Evolutionary conservation across 1,284 basidiomycete genomes (phyloP), one percentile per base, ranked within the genome.

Genomic region (Vanrija sp.): DNA sequence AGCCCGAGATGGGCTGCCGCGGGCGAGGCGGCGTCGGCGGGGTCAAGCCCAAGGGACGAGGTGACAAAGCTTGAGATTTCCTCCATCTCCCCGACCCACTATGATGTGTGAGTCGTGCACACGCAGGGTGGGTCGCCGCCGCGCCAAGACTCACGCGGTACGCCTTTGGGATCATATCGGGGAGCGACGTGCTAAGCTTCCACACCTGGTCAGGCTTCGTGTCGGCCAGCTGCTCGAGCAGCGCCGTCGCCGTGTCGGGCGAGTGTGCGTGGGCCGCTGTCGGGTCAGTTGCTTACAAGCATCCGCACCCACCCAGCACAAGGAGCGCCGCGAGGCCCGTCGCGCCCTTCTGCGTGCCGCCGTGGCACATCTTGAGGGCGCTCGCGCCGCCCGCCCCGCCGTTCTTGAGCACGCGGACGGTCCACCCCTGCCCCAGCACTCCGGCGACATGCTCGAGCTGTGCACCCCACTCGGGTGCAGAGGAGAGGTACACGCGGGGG

Each of bases 331-430:
- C 57, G 4, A 64, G 50, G 3, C 60, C 62, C 12, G 38, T 47
- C 10, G 38, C 14, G 15, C 60, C 62, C 49, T 64, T 64, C n/a
- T 45, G 51, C 28, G 57, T 59, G 1, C 62, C 62, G 0, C 60
- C 62, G 55, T 61, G 62, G 25, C 54, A 57, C 62, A 64, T 64
- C 51, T 64, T 64, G 6, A 64, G 44, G 10, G 62, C 62, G 29
- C 57, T 59, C 10, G 62, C 62, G 7, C 46, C 62, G 3, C 62
- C 62, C 3, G 51, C 57, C 1, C 60, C 62, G 5, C 54, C 57
- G 4, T 49, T 58, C 14, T 40, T 4, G 48, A 63, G 48, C 12
- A 23, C 26, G 42, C 34, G 34, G 1, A 34, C 42, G 3, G 25
- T 18, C 38, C 38, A 18, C 14, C 50, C 50, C 6, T 38, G 18